Evolutionary conservation across 2,329 filamentous ascomycete species (phyloP), one percentile per base, ranked within the genome.

Genomic region (Pleoardoris graminearum): DNA sequence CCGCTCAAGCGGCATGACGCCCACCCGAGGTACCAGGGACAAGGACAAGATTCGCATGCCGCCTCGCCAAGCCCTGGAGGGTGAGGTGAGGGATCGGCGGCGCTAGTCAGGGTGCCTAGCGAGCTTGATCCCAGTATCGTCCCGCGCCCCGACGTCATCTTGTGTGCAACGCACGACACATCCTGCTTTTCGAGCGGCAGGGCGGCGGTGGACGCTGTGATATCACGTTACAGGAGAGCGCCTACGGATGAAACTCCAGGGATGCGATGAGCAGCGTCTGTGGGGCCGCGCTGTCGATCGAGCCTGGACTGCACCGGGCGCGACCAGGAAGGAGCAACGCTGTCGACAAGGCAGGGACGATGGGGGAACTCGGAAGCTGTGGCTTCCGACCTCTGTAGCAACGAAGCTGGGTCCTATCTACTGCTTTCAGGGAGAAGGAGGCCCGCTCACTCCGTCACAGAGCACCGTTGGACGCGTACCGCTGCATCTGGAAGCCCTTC

Each of bases 251-350:
- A 25, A 44, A 21, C 22, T 11, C 48, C 47, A 48, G 45, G 29
- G 17, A 51, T 51, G 48, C 60, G 63, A 64, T 66, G 55, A 44
- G 54, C 56, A 54, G 44, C 51, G 53, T 51, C 48, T 32, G 36
- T 55, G 60, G 60, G 58, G 51, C 38, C 10, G 43, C 12, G 5
- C 51, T 45, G 64, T 60, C 59, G 61, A 71, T 71, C 64, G 65
- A 51, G 62, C 58, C 63, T 65, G 57, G 62, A 62, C 44, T 55
- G 41, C 35, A 11, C 12, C 10, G 14, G 30, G 19, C 11, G 22
- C 5, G 29, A 23, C 14, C 6, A 11, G 29, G 29, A 12, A 19
- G 3, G 25, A 4, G 25, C 8, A 30, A 27, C 17, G 39, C 25
- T 19, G 25, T 30, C 25, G 39, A 19, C 25, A 27, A 43, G 38